Conservation (phyloP, 257 asterid species). For the Plantago major region DNA sequence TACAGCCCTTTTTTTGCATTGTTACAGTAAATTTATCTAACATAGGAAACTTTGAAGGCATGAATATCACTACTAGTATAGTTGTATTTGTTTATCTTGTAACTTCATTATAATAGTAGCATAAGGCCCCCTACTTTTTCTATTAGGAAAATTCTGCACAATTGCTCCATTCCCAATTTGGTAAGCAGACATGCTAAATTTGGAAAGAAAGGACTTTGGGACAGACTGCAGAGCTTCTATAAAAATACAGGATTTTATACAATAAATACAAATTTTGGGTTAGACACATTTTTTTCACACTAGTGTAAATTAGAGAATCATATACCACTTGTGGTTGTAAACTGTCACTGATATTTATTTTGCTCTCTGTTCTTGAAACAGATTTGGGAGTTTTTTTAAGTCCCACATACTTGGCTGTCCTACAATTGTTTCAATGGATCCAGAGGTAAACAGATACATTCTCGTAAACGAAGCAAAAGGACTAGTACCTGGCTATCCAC, state of each 20-base stretch:
- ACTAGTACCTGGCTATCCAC: slow-evolving; percentile 88
- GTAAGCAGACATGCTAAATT: no score
- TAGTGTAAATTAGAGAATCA: neutral
- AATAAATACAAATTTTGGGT: no score
- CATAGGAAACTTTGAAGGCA: no score
- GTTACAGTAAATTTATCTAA: slow-evolving; percentile 5
- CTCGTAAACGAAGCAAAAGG: slow-evolving; percentile 78
- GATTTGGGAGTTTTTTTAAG: slow-evolving; percentile 82
- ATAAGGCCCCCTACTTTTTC: no score
- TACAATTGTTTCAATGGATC: slow-evolving; percentile 86
- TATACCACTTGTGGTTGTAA: neutral
- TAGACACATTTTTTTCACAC: neutral
- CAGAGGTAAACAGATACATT: slow-evolving; percentile 72
- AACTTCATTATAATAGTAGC: no score
- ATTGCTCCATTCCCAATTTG: no score
- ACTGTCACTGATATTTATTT: slow-evolving; percentile 7
- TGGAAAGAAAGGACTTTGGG: no score
- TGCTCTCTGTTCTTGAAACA: slow-evolving; percentile 18
- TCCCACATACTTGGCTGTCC: slow-evolving; percentile 83
- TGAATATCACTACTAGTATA: no score
- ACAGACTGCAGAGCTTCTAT: no score
- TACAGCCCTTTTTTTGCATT: slow-evolving; percentile 17
- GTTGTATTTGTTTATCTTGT: no score
- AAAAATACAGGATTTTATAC: no score
- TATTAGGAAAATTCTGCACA: no score